Base-by-base conservation (phyloP, 495 filamentous ascomycete species). In the Chlorociboria aeruginascens region DNA sequence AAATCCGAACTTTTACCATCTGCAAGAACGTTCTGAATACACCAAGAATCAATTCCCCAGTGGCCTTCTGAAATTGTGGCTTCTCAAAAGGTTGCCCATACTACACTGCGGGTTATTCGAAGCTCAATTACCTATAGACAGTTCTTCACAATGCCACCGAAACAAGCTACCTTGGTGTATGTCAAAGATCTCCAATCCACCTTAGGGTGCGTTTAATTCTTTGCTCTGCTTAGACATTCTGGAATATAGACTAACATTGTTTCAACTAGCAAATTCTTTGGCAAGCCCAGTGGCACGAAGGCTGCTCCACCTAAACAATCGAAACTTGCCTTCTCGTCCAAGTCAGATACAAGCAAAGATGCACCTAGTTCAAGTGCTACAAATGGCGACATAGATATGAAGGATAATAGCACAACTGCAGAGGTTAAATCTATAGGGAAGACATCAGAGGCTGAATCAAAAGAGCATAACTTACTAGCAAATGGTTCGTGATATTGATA, bases 91-190 rank as follows among this genome's bases (percentile, higher is more conserved):
- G 0, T 54, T 11, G 16, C 45, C 31, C 31, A 9, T 10, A 32
- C 13, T 17, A 20, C 48, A 40, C 28, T 41, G 8, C 36, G 32
- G 28, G 25, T 38, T 36, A 31, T 35, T 42, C 31, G 45, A 20
- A 55, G 8, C 10, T 17, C 40, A 20, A 31, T 49, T 12, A 12
- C 46, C 20, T 25, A 1, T 14, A 46, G 45, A 45, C 13, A 45
- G 14, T 46, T 55, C 32, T 37, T 8, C 46, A 68, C 44, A 14
- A 75, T 76, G 74, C 57, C 72, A 52, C 68, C 71, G 12, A 95
- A 89, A 62, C 90, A 97, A 72, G 78, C 84, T 57, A 95, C 88
- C 34, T 65, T 97, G 61, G 87, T 87, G 90, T 97, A 95, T 71
- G 90, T 93, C 39, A 81, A 75, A 63, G 70, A 81, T 48, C 72